Conservation (phyloP, 345 rosid species). For the Melaleuca quinquenervia region DNA sequence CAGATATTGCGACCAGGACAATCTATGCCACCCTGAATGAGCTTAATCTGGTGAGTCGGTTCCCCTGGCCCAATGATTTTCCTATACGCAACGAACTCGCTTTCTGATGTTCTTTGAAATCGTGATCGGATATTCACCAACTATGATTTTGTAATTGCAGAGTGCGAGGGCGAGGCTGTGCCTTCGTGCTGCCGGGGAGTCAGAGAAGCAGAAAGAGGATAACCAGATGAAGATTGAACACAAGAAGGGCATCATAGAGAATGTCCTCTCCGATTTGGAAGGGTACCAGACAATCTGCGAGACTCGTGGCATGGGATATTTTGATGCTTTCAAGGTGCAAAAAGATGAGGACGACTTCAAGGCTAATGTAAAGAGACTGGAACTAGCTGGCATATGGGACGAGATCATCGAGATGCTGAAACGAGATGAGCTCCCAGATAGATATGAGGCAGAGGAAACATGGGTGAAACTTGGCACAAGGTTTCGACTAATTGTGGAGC, state of each 20-base stretch:
- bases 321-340: slow-evolving; percentile 50
- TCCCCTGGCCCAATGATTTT: background rate
- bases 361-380: slow-evolving; percentile 60
- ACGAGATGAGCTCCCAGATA: slow-evolving; percentile 59
- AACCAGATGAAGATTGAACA: slow-evolving; percentile 15
- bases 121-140: background rate
- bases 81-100: background rate
- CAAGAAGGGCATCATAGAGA: slow-evolving; percentile 13
- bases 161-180: slow-evolving; percentile 5
- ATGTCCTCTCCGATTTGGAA: background rate
- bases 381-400: slow-evolving; percentile 60
- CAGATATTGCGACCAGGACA: background rate
- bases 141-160: background rate
- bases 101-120: background rate
- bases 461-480: slow-evolving; percentile 38
- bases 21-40: slow-evolving; percentile 19
- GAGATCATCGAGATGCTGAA: slow-evolving; percentile 62
- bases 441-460: slow-evolving; percentile 22
- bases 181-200: slow-evolving; percentile 46
- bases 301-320: slow-evolving; percentile 32
- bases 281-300: slow-evolving; percentile 28
- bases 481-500: slow-evolving; percentile 50
- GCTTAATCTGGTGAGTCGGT: slow-evolving; percentile 48
- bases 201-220: slow-evolving; percentile 34
- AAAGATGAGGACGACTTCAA: slow-evolving; percentile 30